Conservation (phyloP, 257 asterid species). For the Solanum tarijense region DNA sequence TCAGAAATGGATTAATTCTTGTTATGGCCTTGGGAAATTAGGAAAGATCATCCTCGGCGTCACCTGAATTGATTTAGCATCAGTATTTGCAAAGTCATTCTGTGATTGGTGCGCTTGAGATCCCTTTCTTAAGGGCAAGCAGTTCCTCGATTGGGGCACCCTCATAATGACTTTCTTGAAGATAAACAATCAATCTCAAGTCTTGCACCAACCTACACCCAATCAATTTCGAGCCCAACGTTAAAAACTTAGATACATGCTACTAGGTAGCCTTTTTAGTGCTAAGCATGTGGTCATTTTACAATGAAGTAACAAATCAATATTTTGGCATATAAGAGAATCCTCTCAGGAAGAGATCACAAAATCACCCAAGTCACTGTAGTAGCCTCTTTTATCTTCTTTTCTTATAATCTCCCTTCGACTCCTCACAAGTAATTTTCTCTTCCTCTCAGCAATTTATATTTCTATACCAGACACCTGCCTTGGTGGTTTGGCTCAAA, state of each 20-base stretch:
- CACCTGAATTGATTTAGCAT: neutral
- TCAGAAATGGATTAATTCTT: neutral
- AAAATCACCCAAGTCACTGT: neutral
- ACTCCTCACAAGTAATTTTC: neutral
- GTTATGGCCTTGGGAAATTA: too few relatives aligned
- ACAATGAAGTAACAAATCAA: neutral
- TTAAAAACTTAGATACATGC: too few relatives aligned
- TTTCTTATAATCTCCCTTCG: too few relatives aligned
- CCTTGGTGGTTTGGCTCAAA: too few relatives aligned
- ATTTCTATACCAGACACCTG: too few relatives aligned
- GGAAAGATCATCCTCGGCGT: too few relatives aligned
- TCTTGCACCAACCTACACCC: neutral
- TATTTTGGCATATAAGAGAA: neutral
- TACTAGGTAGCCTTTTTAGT: too few relatives aligned
- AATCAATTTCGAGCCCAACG: neutral
- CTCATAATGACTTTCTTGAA: neutral
- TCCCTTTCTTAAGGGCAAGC: too few relatives aligned
- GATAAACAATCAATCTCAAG: neutral
- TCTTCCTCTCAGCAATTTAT: too few relatives aligned
- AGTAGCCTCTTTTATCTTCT: too few relatives aligned
- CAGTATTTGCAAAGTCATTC: too few relatives aligned
- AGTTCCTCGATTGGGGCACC: neutral
- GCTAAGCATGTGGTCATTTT: neutral
- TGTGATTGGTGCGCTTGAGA: neutral
- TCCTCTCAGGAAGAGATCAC: neutral